Evolutionary conservation across 2,329 filamentous ascomycete species (phyloP), one percentile per base, ranked within the genome.

Genomic region (Pseudogymnoascus sp.): DNA sequence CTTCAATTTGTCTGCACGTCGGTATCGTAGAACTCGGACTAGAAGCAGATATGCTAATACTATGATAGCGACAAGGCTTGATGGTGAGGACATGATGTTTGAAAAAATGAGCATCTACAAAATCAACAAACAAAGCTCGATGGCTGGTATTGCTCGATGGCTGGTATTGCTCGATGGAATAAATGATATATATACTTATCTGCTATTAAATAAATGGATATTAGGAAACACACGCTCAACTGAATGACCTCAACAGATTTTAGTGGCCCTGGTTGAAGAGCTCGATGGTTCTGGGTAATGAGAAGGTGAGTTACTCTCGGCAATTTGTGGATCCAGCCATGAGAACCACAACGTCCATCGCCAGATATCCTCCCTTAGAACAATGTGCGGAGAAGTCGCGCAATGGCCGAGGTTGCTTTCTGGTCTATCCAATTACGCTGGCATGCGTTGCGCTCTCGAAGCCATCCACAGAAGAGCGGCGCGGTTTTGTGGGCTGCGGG

Each of bases 11-110:
- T 67, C 62, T 38, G 60, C 60, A 50, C 68, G 67, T 59, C 42
- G 35, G 42, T 66, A 67, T 25, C 66, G 65, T 14, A 68, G 47
- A n/a, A 64, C 60, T 42, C 65, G 62, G 11, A 69, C 67, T 7
- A 65, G 25, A 25, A 64, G 23, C 2, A 69, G 59, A 50, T 69
- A 69, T 63, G 60, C 64, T 12, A 63, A 37, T 16, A 63, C 7
- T n/a, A 61, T 25, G 11, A 38, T 38, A 16, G 37, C 14, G n/a
- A 38, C 14, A 8, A 47, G 42, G 16, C 5, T 23, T 47, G 21
- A 47, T 18, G 18, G 18, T 23, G 21, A 47, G 11, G 42, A 47
- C 42, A 47, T 47, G 21, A 14, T 47, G 2, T 23, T 47, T 25
- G 18, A 25, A 5, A 23, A 42, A 18, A 8, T 21, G n/a, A 16